Evolutionary conservation across 257 asterid species (phyloP).

Genomic region (Schizonepeta tenuifolia): DNA sequence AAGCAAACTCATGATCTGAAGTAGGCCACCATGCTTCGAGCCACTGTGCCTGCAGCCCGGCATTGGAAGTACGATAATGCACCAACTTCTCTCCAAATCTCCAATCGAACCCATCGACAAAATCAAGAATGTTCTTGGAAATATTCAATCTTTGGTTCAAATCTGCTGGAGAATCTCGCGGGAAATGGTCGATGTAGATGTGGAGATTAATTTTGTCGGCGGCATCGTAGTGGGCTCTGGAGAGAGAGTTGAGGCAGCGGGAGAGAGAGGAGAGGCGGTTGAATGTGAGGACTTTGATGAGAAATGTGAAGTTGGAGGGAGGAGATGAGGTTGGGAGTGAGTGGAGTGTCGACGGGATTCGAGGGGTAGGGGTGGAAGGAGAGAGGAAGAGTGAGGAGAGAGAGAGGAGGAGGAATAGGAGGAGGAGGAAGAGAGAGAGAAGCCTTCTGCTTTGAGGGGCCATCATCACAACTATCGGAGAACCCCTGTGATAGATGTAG

Average conservation of each 20-base stretch:
- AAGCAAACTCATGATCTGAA: conserved; percentile 50
- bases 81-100: conserved; percentile 59
- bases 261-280: conserved; percentile 79
- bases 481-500: neutral
- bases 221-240: conserved; percentile 70
- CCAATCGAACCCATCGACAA: conserved; percentile 77
- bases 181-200: conserved; percentile 74
- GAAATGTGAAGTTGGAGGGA: conserved; percentile 63
- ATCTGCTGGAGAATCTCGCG: conserved; percentile 42
- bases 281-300: conserved; percentile 86
- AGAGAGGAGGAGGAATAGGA: conserved; percentile 51
- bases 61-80: conserved; percentile 46
- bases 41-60: conserved; percentile 50
- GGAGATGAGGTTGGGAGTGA: conserved; percentile 33
- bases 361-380: conserved; percentile 39
- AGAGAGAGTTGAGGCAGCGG: conserved; percentile 82
- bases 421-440: conserved; percentile 39
- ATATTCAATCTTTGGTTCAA: conserved; percentile 55
- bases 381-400: conserved; percentile 50
- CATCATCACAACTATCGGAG: conserved; percentile 27
- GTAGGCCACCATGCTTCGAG: conserved; percentile 49
- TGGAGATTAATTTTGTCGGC: conserved; percentile 72
- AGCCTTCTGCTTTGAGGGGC: conserved; percentile 28
- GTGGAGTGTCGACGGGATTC: conserved; percentile 38
- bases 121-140: conserved; percentile 65